Conservation (phyloP, 2,329 filamentous ascomycete genomes). For the Ceratocystis diversiconidia region DNA sequence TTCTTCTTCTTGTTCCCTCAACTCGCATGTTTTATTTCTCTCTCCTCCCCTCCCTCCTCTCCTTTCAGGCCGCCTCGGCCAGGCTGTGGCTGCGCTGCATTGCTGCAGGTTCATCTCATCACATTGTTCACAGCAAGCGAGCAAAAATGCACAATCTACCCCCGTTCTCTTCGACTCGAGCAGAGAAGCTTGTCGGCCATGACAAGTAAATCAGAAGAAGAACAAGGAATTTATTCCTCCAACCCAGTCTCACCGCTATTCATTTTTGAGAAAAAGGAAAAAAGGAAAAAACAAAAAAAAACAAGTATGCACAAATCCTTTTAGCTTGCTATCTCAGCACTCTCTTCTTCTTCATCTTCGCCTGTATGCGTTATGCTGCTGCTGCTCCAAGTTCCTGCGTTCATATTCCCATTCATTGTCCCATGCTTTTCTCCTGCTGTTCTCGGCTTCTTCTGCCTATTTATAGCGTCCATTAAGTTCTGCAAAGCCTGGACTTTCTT, state of each 20-base stretch:
- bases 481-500: neutral
- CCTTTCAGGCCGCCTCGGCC: neutral
- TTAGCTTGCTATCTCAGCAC: neutral
- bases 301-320: neutral
- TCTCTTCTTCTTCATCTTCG: neutral
- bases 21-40: neutral
- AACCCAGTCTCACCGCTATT: no score
- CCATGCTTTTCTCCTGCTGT: neutral
- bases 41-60: neutral
- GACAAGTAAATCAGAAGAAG: no score
- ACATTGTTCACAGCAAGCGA: neutral
- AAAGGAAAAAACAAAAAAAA: no score
- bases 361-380: neutral
- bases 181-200: neutral
- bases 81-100: constrained; percentile 5
- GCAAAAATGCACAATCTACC: neutral
- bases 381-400: neutral
- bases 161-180: no score
- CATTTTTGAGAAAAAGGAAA: no score
- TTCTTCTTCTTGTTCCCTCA: neutral
- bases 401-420: neutral
- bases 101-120: neutral
- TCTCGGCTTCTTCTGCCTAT: neutral
- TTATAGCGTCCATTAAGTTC: neutral
- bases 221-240: no score